Conservation (phyloP, 2,329 filamentous ascomycete genomes). For the Pseudopyricularia cyperi region DNA sequence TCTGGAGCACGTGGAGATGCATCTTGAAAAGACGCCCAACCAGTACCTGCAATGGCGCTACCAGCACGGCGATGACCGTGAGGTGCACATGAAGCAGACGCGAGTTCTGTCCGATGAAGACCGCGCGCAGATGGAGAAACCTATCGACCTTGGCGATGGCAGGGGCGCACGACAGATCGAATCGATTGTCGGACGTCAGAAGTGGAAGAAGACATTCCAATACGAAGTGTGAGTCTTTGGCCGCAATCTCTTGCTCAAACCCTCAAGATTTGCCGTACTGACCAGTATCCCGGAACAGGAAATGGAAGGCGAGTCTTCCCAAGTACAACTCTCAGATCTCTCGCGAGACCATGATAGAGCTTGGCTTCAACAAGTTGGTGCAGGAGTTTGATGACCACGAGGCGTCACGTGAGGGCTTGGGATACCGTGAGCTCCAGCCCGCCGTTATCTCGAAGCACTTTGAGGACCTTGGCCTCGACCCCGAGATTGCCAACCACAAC, state of each 20-base stretch:
- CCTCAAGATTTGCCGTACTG: background rate
- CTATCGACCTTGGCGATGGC: slow-evolving; percentile 73
- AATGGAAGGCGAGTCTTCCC: slow-evolving; percentile 80
- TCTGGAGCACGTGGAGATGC: slow-evolving; percentile 98
- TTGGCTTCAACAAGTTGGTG: slow-evolving; percentile 83
- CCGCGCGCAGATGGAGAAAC: slow-evolving; percentile 81
- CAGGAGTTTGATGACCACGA: slow-evolving; percentile 99
- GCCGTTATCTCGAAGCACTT: slow-evolving; percentile 97
- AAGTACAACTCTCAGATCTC: slow-evolving; percentile 91
- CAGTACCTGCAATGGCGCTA: slow-evolving; percentile 99
- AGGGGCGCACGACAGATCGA: slow-evolving; percentile 68
- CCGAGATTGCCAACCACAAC: slow-evolving; percentile 98
- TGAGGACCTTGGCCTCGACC: slow-evolving; percentile 88
- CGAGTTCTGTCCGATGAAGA: slow-evolving; percentile 78
- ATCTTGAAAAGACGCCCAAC: slow-evolving; percentile 96
- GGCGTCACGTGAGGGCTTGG: slow-evolving; percentile 93
- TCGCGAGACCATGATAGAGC: slow-evolving; percentile 75
- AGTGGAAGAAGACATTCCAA: slow-evolving; percentile 98
- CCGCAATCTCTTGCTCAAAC: no score
- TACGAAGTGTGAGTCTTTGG: slow-evolving; percentile 67
- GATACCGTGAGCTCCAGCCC: slow-evolving; percentile 86
- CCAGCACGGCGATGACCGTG: slow-evolving; percentile 89
- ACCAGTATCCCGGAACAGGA: slow-evolving; percentile 34
- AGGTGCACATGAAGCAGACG: slow-evolving; percentile 96
- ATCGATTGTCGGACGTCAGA: slow-evolving; percentile 85